Evolutionary conservation across 1,139 yeast species (phyloP), one percentile per base, ranked within the genome.

Genomic region (Diutina siamensis): DNA sequence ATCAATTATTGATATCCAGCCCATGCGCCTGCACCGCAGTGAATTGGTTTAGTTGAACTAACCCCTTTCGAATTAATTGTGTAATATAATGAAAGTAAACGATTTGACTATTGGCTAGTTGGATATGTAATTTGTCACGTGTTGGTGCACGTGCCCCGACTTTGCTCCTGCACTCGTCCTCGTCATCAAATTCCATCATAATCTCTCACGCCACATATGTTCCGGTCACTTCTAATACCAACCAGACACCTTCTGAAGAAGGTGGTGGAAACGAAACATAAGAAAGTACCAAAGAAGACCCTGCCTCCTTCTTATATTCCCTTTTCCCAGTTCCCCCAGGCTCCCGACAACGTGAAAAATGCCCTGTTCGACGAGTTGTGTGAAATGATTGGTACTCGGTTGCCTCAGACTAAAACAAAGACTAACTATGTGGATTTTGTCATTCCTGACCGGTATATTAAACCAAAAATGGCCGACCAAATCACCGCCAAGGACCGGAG

Each of bases 401-500:
- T 38, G 5, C 42, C 42, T 1, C 19, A 22, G 22, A 20, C 15
- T 10, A 38, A 38, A 25, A 31, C 31, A n/a, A 7, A 15, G 8
- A 18, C 21, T 15, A n/a, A 25, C 19, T 38, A 25, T 21, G 42
- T 38, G 4, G 59, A 64, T 46, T 64, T 67, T 45, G 53, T 53
- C 21, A 64, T 68, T 32, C 70, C 72, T 4, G 56, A 58, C 42
- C 57, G 62, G 48, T 60, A 52, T 48, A 53, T 65, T 20, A 64
- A 61, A 50, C 50, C 60, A 31, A 56, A 52, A 46, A 55, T 53
- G 17, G 53, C 50, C 33, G 55, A 56, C 17, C 52, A 55, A 44
- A 50, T 61, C 27, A 59, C 63, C 31, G 57, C 55, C 4, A 57
- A 59, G 48, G 66, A 62, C 44, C 52, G 55, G 31, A 60, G 59